phyloP scores from a whole-genome alignment of 495 filamentous ascomycete genomes.

The Halenospora varia region DNA sequence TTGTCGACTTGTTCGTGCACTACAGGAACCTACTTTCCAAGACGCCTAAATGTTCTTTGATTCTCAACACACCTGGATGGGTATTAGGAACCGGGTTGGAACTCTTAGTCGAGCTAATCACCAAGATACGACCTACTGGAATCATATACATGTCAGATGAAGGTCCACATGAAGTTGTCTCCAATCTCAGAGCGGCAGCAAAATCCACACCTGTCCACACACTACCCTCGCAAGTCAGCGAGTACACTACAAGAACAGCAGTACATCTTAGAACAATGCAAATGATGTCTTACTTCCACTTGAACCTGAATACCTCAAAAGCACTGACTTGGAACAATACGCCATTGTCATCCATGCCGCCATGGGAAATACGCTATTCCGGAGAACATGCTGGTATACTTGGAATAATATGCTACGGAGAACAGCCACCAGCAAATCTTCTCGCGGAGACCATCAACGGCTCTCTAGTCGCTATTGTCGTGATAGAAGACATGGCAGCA shows the following conservation, averaged over 20 bases:
- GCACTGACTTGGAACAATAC: conserved; percentile 13
- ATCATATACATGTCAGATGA: conserved; percentile 74
- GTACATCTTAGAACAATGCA: conserved; percentile 57
- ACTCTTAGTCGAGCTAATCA: conserved; percentile 60
- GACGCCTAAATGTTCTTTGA: conserved; percentile 46
- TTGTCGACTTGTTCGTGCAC: conserved; percentile 60
- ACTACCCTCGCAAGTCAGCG: conserved; percentile 56
- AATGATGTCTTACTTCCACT: conserved; percentile 27
- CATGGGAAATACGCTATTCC: conserved; percentile 24
- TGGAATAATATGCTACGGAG: conserved; percentile 24
- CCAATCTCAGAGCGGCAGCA: conserved; percentile 44
- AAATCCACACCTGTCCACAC: conserved; percentile 32
- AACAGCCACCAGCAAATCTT: conserved; percentile 21
- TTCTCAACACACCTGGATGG: conserved; percentile 85
- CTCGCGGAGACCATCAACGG: conserved; percentile 25
- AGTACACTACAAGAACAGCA: conserved; percentile 59
- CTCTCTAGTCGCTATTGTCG: conserved; percentile 23
- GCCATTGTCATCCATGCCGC: conserved; percentile 22
- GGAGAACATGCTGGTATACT: conserved; percentile 22
- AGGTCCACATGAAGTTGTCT: conserved; percentile 60
- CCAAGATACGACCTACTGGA: conserved; percentile 44
- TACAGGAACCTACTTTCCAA: conserved; percentile 42
- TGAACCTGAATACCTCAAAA: not conserved
- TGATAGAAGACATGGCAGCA: conserved; percentile 24
- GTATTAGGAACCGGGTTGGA: conserved; percentile 72